Conservation (phyloP, 73 alveolate genomes). For the Tetrahymena malaccensis region DNA sequence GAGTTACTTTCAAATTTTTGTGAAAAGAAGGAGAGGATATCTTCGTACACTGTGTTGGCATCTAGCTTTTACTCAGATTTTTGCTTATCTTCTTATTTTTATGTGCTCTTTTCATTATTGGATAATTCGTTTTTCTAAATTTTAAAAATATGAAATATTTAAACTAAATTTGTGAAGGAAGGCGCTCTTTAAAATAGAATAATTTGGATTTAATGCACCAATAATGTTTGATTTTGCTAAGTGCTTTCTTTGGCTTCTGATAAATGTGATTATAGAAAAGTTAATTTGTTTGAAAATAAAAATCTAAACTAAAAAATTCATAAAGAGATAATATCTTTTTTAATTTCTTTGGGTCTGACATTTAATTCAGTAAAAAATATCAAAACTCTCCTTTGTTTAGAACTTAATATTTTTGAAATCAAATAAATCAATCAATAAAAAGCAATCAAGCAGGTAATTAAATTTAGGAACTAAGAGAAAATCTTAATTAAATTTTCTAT, state of each 20-base stretch:
- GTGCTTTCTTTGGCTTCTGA: neutral
- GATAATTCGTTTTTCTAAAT: neutral
- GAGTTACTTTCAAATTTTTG: neutral
- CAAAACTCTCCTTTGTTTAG: neutral
- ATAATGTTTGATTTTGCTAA: no score
- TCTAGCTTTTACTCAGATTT: neutral
- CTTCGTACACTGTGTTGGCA: neutral
- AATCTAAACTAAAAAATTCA: neutral
- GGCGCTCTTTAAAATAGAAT: no score
- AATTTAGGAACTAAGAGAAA: neutral
- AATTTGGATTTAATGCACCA: neutral
- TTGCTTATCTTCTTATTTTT: neutral
- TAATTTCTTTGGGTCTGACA: neutral
- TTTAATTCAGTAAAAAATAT: neutral
- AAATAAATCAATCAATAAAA: neutral
- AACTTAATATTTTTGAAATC: neutral
- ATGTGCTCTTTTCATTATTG: neutral
- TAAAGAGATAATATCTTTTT: neutral
- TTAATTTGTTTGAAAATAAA: neutral
- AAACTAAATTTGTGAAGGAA: neutral
- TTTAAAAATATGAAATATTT: neutral
- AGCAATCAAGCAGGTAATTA: neutral
- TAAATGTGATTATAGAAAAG: neutral
- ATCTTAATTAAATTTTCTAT: neutral
- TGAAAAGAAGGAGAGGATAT: neutral